Evolutionary conservation across 2,329 filamentous ascomycete genomes (phyloP), one percentile per base, ranked within the genome.

Genomic region (Nothopassalora personata): DNA sequence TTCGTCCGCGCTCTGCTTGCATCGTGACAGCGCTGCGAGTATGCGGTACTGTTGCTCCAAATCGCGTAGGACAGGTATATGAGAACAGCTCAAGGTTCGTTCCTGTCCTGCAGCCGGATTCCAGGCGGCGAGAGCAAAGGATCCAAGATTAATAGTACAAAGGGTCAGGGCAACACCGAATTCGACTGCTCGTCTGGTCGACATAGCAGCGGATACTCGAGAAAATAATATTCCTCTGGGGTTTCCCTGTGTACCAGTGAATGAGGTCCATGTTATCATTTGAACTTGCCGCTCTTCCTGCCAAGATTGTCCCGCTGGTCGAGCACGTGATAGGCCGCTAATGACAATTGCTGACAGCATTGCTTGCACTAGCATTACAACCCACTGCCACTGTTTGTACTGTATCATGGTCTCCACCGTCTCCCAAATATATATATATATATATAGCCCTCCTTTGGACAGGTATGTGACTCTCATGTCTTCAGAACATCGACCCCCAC

Each of bases 381-480:
- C 9, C 28, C n/a, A 19, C 18, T 9, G 49, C 49, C 10, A 13
- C 18, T 23, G 23, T 3, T 23, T 23, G n/a, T 4, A 6, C 10
- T 18, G 1, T 27, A 33, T 5, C 39, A 15, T 48, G 13, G 11
- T 28, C 4, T 51, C 1, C 46, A 23, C 15, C 4, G 4, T 34
- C 15, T 27, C 6, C 27, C 6, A 57, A 43, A n/a, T n/a, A n/a
- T n/a, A n/a, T n/a, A n/a, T n/a, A n/a, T n/a, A n/a, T 64, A 67
- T 65, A 66, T 63, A 57, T 62, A 59, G 36, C 33, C 19, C 13
- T 19, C 33, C 18, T 36, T 27, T 19, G 30, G 30, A 53, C 47
- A 46, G 46, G 58, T 60, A 55, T 50, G 54, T 58, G 49, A 39
- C 34, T 55, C 61, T 60, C 23, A 68, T 68, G 67, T 67, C 64